phyloP scores from a whole-genome alignment of 805 yeast genomes.

The Ogataea siamensis region DNA sequence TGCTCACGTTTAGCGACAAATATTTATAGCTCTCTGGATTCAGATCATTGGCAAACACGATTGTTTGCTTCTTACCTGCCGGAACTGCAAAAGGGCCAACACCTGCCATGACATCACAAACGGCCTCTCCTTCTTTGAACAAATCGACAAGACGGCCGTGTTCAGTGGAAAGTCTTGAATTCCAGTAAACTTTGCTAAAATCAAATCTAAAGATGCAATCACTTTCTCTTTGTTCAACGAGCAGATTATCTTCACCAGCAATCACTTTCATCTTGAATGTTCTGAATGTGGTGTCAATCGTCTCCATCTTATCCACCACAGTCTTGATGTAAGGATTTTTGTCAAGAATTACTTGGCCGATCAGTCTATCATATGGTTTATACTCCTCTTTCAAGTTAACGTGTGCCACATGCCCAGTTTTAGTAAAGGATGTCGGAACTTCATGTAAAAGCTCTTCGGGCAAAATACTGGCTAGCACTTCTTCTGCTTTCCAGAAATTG shows the following conservation, averaged over 20 bases:
- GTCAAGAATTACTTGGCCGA: slow-evolving; percentile 88
- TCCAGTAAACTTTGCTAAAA: slow-evolving; percentile 95
- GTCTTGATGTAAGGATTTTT: slow-evolving; percentile 80
- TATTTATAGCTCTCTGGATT: slow-evolving; percentile 83
- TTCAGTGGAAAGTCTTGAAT: slow-evolving; percentile 89
- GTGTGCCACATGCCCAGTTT: slow-evolving; percentile 95
- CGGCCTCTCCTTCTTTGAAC: slow-evolving; percentile 65
- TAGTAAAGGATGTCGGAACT: slow-evolving; percentile 86
- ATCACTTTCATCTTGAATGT: slow-evolving; percentile 92
- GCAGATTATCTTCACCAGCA: slow-evolving; percentile 76
- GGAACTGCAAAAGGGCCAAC: slow-evolving; percentile 99
- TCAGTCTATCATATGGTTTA: slow-evolving; percentile 73
- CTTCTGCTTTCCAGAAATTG: slow-evolving; percentile 86
- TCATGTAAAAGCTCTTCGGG: slow-evolving; percentile 72
- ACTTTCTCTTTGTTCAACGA: slow-evolving; percentile 84
- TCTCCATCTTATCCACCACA: slow-evolving; percentile 87
- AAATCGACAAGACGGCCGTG: slow-evolving; percentile 73
- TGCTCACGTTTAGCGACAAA: slow-evolving; percentile 57
- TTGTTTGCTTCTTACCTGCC: slow-evolving; percentile 77
- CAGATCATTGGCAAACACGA: slow-evolving; percentile 89
- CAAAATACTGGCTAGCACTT: slow-evolving; percentile 70
- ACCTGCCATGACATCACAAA: slow-evolving; percentile 97
- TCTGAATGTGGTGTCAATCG: slow-evolving; percentile 83
- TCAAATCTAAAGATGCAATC: slow-evolving; percentile 85
- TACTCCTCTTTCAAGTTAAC: slow-evolving; percentile 80